A percentile compares a stretch with the other conserved stretches of the same genome.
phyloP scores from a whole-genome alignment of 306 rosid species.

The Boehmeria nivea region DNA sequence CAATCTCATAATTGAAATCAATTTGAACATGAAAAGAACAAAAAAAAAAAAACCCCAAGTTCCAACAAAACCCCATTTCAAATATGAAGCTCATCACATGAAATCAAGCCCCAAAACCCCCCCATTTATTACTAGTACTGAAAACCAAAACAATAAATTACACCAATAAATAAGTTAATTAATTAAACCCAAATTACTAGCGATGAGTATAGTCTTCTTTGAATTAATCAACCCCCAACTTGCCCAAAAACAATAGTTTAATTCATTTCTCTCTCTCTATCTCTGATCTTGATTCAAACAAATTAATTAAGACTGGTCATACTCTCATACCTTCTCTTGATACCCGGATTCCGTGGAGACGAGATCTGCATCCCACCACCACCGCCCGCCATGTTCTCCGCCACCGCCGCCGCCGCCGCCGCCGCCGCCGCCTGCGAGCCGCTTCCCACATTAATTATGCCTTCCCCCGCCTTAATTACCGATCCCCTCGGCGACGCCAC shows the following conservation, averaged over 20 bases:
- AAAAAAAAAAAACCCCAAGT: neutral
- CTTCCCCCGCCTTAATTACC: constrained; percentile 28
- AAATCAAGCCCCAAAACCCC: neutral
- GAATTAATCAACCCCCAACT: constrained; percentile 4
- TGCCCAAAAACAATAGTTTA: neutral
- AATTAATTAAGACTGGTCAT: no score
- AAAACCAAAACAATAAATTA: no score
- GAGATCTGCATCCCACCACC: constrained; percentile 74
- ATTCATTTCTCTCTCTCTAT: neutral
- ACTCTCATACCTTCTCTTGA: constrained; percentile 60
- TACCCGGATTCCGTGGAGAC: constrained; percentile 70
- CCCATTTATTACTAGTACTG: neutral
- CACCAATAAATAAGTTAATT: neutral
- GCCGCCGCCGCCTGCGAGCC: constrained; percentile 38
- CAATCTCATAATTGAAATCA: neutral
- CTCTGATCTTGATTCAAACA: no score
- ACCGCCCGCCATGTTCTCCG: constrained; percentile 33
- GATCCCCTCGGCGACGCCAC: constrained; percentile 29
- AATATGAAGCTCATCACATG: neutral
- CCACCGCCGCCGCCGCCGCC: constrained; percentile 13
- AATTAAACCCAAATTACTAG: neutral
- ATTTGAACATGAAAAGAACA: neutral
- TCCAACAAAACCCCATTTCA: neutral
- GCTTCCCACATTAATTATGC: constrained; percentile 38
- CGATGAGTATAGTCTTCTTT: no score